Evolutionary conservation across 1,139 yeast species (phyloP).

Genomic region (Diutina siamensis): DNA sequence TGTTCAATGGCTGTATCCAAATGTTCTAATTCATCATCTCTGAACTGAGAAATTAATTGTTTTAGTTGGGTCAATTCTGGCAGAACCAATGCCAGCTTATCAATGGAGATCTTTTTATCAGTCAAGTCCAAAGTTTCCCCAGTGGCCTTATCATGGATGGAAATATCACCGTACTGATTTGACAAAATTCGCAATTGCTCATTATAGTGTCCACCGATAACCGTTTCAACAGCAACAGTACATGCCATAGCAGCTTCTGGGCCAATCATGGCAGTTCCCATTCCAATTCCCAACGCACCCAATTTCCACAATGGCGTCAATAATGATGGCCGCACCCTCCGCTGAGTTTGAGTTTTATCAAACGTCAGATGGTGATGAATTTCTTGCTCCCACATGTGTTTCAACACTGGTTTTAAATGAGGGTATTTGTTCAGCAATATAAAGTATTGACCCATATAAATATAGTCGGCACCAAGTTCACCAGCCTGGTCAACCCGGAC

Average conservation of each 20-base stretch:
- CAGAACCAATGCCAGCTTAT: conserved; percentile 15
- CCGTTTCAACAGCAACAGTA: conserved; percentile 97
- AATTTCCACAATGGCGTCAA: conserved; percentile 88
- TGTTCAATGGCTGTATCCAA: conserved; percentile 84
- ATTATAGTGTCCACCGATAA: conserved; percentile 93
- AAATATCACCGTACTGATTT: conserved; percentile 41
- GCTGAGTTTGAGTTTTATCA: conserved; percentile 59
- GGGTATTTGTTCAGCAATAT: conserved; percentile 64
- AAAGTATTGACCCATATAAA: conserved; percentile 81
- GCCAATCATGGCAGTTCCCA: conserved; percentile 74
- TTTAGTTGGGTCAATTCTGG: conserved; percentile 52
- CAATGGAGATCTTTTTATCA: conserved; percentile 18
- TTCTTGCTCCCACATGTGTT: conserved; percentile 99
- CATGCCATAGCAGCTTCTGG: conserved; percentile 99
- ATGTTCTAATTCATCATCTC: conserved; percentile 96
- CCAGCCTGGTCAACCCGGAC: conserved; percentile 97
- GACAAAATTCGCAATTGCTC: conserved; percentile 70
- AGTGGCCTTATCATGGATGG: conserved; percentile 32
- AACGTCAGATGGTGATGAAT: conserved; percentile 81
- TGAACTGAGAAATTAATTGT: conserved; percentile 55
- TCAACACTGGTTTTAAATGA: conserved; percentile 57
- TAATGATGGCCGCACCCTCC: conserved; percentile 82
- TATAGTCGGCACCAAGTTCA: conserved; percentile 93
- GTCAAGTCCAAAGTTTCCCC: conserved; percentile 19
- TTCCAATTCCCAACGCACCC: conserved; percentile 84